Evolutionary conservation across 257 asterid species (phyloP), one percentile per base, ranked within the genome.

Genomic region (Striga asiatica): DNA sequence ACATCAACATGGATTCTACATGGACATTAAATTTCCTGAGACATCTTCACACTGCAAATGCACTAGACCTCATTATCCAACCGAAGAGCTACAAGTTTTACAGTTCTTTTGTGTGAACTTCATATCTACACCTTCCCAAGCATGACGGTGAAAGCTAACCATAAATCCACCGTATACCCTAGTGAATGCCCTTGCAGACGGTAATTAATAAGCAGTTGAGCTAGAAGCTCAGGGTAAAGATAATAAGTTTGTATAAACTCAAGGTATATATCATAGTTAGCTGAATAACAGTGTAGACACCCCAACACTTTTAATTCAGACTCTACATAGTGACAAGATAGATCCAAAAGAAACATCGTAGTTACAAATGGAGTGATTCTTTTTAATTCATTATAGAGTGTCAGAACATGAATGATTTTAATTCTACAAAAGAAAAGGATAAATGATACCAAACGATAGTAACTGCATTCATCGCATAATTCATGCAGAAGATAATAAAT

Each of bases 401-500:
- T 35, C 49, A 34, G 48, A 51, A 38, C 39, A 3, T 31, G 18
- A n/a, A 41, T 43, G 35, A 41, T 29, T 54, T 21, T 20, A 38
- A 42, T 17, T 8, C 21, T n/a, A 19, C 52, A 47, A 34, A 55
- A 46, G 6, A 41, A 41, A n/a, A 37, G 43, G 1, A 12, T 28
- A 46, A 19, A 48, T 37, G 46, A 6, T 54, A 37, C 32, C 46
- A 53, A 18, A 41, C 24, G 13, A 49, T 14, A 34, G 61, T 46
- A 47, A 47, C 27, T 20, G 31, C 29, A 8, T 13, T 14, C 59
- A 43, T 22, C 17, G 34, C 32, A 49, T 34, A 3, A n/a, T 25
- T 53, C 53, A 54, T 47, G 51, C 51, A 49, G 59, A 54, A 53
- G 65, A 58, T 18, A 54, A 54, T 32, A 64, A 60, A 19, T 64